Percentiles rank a stretch among this genome's conserved stretches.
Conservation (phyloP, 257 asterid genomes). For the Solanum virginianum region DNA sequence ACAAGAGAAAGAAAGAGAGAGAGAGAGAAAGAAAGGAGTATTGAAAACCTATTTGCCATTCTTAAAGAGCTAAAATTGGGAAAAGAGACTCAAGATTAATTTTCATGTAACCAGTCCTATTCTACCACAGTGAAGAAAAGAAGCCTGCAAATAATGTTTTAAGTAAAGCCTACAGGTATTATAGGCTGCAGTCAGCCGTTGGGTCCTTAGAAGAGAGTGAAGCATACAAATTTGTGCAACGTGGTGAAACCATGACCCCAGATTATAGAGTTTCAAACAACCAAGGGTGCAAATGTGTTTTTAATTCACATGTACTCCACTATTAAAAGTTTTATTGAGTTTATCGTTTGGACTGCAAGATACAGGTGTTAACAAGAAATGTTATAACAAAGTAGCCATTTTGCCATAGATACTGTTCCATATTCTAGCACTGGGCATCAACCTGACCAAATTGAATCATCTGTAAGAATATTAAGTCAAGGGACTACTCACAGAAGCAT, state of each 20-base stretch:
- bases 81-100: background rate
- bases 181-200: background rate
- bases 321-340: background rate
- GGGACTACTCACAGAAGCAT: slow-evolving; percentile 66
- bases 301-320: background rate
- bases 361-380: background rate
- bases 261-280: background rate
- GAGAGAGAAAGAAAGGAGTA: background rate
- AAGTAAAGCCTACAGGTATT: background rate
- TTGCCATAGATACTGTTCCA: background rate
- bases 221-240: background rate
- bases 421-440: background rate
- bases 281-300: background rate
- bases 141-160: background rate
- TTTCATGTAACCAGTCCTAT: background rate
- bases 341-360: background rate
- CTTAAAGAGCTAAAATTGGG: background rate
- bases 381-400: background rate
- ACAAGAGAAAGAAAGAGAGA: background rate
- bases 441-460: background rate
- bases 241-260: background rate
- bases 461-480: background rate
- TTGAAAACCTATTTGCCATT: background rate
- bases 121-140: background rate
- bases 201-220: background rate